Evolutionary conservation across 768 basidiomycete genomes (phyloP).

Genomic region (Coprinellus micaceus): DNA sequence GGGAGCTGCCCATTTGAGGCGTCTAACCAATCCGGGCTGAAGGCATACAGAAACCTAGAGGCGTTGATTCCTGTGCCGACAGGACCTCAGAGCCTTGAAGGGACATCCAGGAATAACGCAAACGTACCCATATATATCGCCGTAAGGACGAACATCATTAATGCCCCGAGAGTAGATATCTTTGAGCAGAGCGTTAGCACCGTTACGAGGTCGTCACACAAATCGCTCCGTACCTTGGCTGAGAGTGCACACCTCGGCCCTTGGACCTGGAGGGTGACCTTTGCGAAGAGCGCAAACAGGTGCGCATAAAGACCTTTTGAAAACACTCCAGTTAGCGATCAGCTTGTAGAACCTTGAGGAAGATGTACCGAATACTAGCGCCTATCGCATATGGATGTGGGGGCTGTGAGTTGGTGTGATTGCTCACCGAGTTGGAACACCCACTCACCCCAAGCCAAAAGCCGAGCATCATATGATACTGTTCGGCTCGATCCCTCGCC

Average conservation of each 20-base stretch:
- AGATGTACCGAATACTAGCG: background rate
- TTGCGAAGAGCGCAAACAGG: background rate
- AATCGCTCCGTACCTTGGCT: background rate
- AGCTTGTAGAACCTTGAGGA: background rate
- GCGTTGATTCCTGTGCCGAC: background rate
- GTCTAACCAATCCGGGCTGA: too few species aligned
- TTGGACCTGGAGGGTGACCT: background rate
- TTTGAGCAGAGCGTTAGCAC: background rate
- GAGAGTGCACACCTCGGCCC: background rate
- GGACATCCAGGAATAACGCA: background rate
- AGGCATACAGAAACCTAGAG: too few species aligned
- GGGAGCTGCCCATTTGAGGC: background rate
- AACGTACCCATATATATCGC: too few species aligned
- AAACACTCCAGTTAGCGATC: background rate
- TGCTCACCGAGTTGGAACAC: background rate
- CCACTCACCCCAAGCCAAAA: too few species aligned
- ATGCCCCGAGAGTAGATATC: background rate
- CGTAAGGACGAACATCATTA: constrained; percentile 1
- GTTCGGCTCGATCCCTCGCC: background rate
- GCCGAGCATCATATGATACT: background rate
- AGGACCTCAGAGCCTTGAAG: background rate
- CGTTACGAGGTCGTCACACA: background rate
- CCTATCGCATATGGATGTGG: background rate
- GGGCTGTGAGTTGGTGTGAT: background rate
- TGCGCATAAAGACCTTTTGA: background rate